phyloP scores from a whole-genome alignment of 2,329 filamentous ascomycete genomes.

The Fusarium nelsonii region DNA sequence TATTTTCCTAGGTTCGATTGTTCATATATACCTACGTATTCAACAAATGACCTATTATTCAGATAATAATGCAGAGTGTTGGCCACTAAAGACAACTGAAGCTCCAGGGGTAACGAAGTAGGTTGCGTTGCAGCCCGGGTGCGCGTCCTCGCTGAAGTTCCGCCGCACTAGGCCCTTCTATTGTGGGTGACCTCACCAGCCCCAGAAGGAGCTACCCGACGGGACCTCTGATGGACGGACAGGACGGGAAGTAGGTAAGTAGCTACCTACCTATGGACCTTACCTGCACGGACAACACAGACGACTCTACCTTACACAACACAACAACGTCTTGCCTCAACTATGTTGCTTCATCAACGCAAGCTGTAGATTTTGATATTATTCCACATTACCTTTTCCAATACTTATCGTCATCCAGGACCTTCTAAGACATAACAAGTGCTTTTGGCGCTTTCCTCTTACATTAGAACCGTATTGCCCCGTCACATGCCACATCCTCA shows the following conservation, averaged over 20 bases:
- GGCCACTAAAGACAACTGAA: conserved; percentile 3
- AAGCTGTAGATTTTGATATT: conserved; percentile 4
- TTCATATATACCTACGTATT: not conserved
- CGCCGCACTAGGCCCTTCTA: not conserved
- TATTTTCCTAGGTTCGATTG: no score
- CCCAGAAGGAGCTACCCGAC: conserved; percentile 5
- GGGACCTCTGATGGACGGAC: not conserved
- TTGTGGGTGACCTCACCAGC: conserved; percentile 13
- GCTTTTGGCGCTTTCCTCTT: not conserved
- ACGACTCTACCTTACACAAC: conserved; percentile 17
- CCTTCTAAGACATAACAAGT: not conserved
- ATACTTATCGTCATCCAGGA: not conserved
- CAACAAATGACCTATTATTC: not conserved
- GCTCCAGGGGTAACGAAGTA: conserved; percentile 7
- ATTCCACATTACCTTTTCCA: not conserved
- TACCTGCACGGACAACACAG: conserved; percentile 25
- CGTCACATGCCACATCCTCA: conserved; percentile 60
- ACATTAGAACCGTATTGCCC: conserved; percentile 8
- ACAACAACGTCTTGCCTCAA: conserved; percentile 14
- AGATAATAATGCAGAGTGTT: not conserved
- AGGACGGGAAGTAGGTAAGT: not conserved
- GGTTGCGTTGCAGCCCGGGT: not conserved
- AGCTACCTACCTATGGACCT: not conserved
- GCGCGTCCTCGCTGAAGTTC: not conserved
- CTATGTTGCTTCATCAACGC: not conserved